Percentiles rank a stretch among this genome's conserved stretches.
These are phyloP conservation scores for Rhododendron griersonianum DNA, from an alignment of 148 eudicot genomes.

Conservation along the genomic window DNA sequence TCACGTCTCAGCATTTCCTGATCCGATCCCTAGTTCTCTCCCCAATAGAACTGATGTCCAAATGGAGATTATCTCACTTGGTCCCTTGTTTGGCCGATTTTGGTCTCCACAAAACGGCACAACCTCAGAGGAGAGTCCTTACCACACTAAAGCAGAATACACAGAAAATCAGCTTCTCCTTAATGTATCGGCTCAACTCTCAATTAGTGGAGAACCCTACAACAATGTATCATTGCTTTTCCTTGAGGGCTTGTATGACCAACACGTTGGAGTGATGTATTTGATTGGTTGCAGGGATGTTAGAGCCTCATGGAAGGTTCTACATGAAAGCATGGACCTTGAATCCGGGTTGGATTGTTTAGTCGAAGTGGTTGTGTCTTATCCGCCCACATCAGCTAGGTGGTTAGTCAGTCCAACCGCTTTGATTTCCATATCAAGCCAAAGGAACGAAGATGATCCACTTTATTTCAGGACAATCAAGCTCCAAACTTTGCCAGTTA, in stretches of 20 bases:
- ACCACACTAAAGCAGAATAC: slow-evolving; percentile 36
- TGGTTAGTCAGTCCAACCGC: slow-evolving; percentile 79
- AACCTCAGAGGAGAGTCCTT: slow-evolving; percentile 24
- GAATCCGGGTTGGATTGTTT: slow-evolving; percentile 76
- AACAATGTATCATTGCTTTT: slow-evolving; percentile 50
- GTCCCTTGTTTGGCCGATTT: slow-evolving; percentile 57
- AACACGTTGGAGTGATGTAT: slow-evolving; percentile 75
- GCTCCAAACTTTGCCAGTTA: slow-evolving; percentile 62
- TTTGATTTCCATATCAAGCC: slow-evolving; percentile 61
- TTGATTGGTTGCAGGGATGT: slow-evolving; percentile 82
- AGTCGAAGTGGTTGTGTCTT: slow-evolving; percentile 56
- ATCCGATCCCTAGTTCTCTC: slow-evolving; percentile 36
- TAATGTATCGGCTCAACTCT: slow-evolving; percentile 71
- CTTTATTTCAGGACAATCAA: slow-evolving; percentile 53
- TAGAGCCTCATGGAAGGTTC: slow-evolving; percentile 57
- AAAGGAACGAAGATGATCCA: slow-evolving; percentile 71
- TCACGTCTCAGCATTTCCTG: slow-evolving; percentile 48
- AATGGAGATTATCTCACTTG: slow-evolving; percentile 66
- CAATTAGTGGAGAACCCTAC: slow-evolving; percentile 25
- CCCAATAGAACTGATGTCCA: slow-evolving; percentile 37
- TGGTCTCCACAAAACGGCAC: slow-evolving; percentile 37
- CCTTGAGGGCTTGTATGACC: slow-evolving; percentile 81
- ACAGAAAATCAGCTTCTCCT: slow-evolving; percentile 64
- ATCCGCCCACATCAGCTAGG: slow-evolving; percentile 74
- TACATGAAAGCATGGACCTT: slow-evolving; percentile 58